Percentiles rank a stretch among this genome's conserved stretches.
Evolutionary conservation across 495 filamentous ascomycete species (phyloP).

Genomic region (Bacidia gigantensis): DNA sequence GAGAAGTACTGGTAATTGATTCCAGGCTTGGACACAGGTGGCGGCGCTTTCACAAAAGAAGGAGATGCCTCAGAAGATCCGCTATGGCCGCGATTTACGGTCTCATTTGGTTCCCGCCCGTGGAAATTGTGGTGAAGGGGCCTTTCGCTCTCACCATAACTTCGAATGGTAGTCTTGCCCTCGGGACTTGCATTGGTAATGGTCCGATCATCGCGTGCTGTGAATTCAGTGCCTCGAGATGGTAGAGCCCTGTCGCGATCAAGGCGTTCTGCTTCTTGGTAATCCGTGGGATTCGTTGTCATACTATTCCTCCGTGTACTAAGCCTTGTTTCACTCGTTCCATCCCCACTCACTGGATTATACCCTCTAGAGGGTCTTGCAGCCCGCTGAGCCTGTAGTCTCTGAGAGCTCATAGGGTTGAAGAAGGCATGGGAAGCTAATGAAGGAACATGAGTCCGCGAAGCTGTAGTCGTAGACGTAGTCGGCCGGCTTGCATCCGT

Average conservation of each 20-base stretch:
- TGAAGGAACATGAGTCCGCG: slow-evolving; percentile 78
- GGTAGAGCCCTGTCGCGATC: slow-evolving; percentile 48
- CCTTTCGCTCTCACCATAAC: slow-evolving; percentile 58
- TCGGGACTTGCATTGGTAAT: slow-evolving; percentile 66
- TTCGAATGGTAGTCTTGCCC: slow-evolving; percentile 47
- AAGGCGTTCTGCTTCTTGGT: slow-evolving; percentile 27
- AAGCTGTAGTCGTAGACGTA: slow-evolving; percentile 58
- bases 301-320: slow-evolving; percentile 36
- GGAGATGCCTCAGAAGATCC: slow-evolving; percentile 66
- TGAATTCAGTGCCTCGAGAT: slow-evolving; percentile 68
- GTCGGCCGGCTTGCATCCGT: slow-evolving; percentile 38
- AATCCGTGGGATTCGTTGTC: slow-evolving; percentile 32
- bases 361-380: slow-evolving; percentile 35
- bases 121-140: slow-evolving; percentile 48
- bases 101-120: slow-evolving; percentile 39
- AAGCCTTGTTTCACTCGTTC: slow-evolving; percentile 30
- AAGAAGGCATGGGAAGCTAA: slow-evolving; percentile 86
- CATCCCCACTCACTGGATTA: slow-evolving; percentile 29
- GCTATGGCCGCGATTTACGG: slow-evolving; percentile 57
- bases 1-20: slow-evolving; percentile 83
- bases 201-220: slow-evolving; percentile 49
- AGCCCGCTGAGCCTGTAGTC: slow-evolving; percentile 79
- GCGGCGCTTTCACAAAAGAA: slow-evolving; percentile 24
- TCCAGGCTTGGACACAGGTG: slow-evolving; percentile 32
- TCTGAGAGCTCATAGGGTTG: slow-evolving; percentile 90